Percentiles rank a stretch among this genome's conserved stretches.
phyloP scores from a whole-genome alignment of 2,329 filamentous ascomycete species.

The Aspergillus ruber region DNA sequence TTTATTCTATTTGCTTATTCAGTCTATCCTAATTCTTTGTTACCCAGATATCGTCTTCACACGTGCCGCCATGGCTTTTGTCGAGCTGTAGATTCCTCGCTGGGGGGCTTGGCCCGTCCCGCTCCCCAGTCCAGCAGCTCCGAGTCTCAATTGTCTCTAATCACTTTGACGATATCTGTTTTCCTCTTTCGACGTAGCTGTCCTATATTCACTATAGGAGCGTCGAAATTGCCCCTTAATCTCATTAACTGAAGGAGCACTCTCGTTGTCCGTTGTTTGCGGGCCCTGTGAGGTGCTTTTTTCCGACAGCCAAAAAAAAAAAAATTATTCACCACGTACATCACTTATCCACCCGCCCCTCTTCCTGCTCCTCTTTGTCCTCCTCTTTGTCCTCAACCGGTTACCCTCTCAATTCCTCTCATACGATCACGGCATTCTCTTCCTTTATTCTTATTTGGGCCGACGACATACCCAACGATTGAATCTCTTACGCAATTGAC shows the following conservation, averaged over 20 bases:
- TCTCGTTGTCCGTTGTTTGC: slow-evolving; percentile 23
- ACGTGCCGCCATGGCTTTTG: slow-evolving; percentile 65
- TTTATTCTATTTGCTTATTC: background rate
- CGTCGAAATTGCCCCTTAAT: slow-evolving; percentile 58
- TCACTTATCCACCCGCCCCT: slow-evolving; percentile 8
- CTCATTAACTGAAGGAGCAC: slow-evolving; percentile 35
- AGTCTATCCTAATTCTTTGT: slow-evolving; percentile 7
- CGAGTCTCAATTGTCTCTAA: slow-evolving; percentile 56
- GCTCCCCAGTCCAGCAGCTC: slow-evolving; percentile 82
- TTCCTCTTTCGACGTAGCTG: slow-evolving; percentile 42
- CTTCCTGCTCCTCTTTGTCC: slow-evolving; percentile 5
- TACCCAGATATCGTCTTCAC: slow-evolving; percentile 61
- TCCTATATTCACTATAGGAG: slow-evolving; percentile 10
- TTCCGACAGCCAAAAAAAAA: slow-evolving; percentile 8
- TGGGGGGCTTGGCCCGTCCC: slow-evolving; percentile 60
- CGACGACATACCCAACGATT: background rate
- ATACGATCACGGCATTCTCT: background rate
- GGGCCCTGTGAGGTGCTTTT: slow-evolving; percentile 33
- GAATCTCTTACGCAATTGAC: slow-evolving; percentile 17
- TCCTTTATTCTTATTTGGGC: background rate
- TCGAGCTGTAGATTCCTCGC: slow-evolving; percentile 87
- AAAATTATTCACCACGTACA: slow-evolving; percentile 7
- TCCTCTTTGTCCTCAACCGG: slow-evolving; percentile 2
- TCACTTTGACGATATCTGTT: slow-evolving; percentile 50
- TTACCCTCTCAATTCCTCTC: slow-evolving; percentile 4